These are phyloP conservation scores for Oryza longistaminata DNA, from an alignment of 176 grass and related monocot species.

Conservation along the genomic window DNA sequence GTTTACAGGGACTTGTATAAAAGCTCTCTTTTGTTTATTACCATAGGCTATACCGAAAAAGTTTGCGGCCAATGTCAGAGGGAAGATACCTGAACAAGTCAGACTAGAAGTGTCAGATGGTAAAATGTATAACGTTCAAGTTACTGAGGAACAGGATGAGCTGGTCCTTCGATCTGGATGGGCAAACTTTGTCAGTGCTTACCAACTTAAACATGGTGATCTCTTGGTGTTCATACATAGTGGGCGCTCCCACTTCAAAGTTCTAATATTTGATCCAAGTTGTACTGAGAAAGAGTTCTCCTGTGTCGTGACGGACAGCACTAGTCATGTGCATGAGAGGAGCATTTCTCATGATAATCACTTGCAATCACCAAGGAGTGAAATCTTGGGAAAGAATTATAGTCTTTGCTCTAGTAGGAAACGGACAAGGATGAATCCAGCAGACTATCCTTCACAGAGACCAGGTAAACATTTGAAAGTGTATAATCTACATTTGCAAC, in stretches of 20 bases:
- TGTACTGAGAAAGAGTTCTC: slow-evolving; percentile 44
- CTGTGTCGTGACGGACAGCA: background rate
- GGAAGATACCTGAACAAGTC: slow-evolving; percentile 25
- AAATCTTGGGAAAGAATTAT: background rate
- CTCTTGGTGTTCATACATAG: slow-evolving; percentile 49
- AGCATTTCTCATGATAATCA: background rate
- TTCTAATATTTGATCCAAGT: slow-evolving; percentile 39
- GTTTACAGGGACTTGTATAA: no score
- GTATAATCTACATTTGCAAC: background rate
- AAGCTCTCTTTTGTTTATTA: no score
- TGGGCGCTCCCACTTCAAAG: slow-evolving; percentile 46
- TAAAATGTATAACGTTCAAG: slow-evolving; percentile 24
- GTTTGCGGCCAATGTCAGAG: slow-evolving; percentile 41
- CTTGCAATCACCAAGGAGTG: background rate
- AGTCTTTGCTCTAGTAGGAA: background rate
- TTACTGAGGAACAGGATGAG: slow-evolving; percentile 7
- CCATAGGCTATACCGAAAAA: slow-evolving; percentile 46
- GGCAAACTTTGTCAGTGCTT: slow-evolving; percentile 31
- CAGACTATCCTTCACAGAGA: background rate
- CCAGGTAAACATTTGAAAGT: slow-evolving; percentile 18
- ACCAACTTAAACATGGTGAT: slow-evolving; percentile 27
- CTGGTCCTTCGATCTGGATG: slow-evolving; percentile 48
- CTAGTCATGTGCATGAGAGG: background rate
- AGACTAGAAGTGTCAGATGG: slow-evolving; percentile 41
- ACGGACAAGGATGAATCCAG: background rate